Evolutionary conservation across 176 grass and related monocot genomes (phyloP), one percentile per base, ranked within the genome.

Genomic region (Ensete glaucum): DNA sequence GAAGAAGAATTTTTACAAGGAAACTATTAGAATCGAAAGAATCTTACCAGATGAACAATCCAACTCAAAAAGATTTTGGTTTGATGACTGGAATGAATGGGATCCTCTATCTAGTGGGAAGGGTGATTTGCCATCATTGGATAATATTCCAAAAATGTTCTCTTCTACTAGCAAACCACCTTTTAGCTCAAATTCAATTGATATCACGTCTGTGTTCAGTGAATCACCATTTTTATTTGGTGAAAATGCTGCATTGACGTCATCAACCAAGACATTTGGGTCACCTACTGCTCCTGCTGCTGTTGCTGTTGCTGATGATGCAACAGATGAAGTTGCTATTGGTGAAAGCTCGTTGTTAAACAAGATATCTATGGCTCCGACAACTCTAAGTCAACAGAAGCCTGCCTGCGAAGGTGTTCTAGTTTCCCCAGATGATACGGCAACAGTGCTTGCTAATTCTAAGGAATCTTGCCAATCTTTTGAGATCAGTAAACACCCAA

Each of bases 1-100:
- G 86, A 96, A 86, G 79, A 96, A 96, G 66, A 80, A 96, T 72
- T 96, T 90, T 73, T 88, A 96, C 83, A 90, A 96, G 69, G 85
- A 85, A 88, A 88, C 93, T 69, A 92, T 96, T 52, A 81, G 77
- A 85, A 81, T 90, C 0, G 85, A 92, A 58, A 96, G 87, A 78
- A 64, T 90, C 15, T 63, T 82, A 54, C 87, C 81, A 23, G 79
- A 88, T 84, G 73, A 88, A 55, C 63, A 85, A 50, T 83, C 69
- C 21, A 67, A 82, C 26, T 80, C 66, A 23, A 64, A 76, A 66
- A 80, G 52, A 54, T 57, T 77, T 69, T 90, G 64, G 69, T 52
- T 90, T 73, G 71, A 50, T 81, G 82, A 92, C 68, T 96, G 83
- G 81, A 90, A 88, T 52, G 73, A 80, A 66, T 90, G 82, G 81